phyloP scores from a whole-genome alignment of 2,329 filamentous ascomycete genomes.

The Lachnellula occidentalis region DNA sequence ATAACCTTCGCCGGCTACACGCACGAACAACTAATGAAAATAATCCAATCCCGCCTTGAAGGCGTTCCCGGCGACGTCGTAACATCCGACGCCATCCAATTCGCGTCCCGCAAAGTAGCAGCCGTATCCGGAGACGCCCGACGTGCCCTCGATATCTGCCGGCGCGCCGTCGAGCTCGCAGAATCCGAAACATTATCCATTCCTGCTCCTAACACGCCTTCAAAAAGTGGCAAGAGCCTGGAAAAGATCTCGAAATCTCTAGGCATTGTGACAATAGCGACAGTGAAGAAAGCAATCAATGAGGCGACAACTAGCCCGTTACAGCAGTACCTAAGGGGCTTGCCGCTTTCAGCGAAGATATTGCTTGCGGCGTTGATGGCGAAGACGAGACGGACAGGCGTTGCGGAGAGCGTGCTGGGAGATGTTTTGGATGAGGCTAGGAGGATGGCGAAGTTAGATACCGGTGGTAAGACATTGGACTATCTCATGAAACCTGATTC shows the following conservation, averaged over 20 bases:
- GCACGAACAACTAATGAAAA: slow-evolving; percentile 93
- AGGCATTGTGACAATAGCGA: slow-evolving; percentile 79
- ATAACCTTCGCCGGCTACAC: slow-evolving; percentile 98
- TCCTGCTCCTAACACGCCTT: slow-evolving; percentile 51
- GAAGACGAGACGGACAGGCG: slow-evolving; percentile 73
- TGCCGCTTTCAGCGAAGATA: slow-evolving; percentile 78
- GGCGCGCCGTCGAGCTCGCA: slow-evolving; percentile 89
- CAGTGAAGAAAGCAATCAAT: slow-evolving; percentile 88
- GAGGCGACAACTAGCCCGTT: slow-evolving; percentile 91
- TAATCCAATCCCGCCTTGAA: slow-evolving; percentile 89
- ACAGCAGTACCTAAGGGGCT: slow-evolving; percentile 77
- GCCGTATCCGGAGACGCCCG: slow-evolving; percentile 93
- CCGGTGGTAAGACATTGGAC: slow-evolving; percentile 54
- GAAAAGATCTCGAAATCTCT: slow-evolving; percentile 19
- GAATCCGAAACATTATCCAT: slow-evolving; percentile 57
- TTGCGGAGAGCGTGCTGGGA: slow-evolving; percentile 81
- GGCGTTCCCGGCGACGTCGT: slow-evolving; percentile 87
- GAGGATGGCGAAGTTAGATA: slow-evolving; percentile 56
- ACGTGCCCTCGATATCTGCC: slow-evolving; percentile 89
- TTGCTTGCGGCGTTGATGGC: slow-evolving; percentile 78
- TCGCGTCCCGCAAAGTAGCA: slow-evolving; percentile 92
- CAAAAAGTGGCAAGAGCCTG: slow-evolving; percentile 42
- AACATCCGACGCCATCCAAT: slow-evolving; percentile 88
- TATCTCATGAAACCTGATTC: slow-evolving; percentile 40
- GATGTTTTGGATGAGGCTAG: slow-evolving; percentile 86